Percentiles rank a stretch among this genome's conserved stretches.
These are phyloP conservation scores for Ophiocytium majus DNA, from an alignment of 352 stramenopile species.

Conservation along the genomic window DNA sequence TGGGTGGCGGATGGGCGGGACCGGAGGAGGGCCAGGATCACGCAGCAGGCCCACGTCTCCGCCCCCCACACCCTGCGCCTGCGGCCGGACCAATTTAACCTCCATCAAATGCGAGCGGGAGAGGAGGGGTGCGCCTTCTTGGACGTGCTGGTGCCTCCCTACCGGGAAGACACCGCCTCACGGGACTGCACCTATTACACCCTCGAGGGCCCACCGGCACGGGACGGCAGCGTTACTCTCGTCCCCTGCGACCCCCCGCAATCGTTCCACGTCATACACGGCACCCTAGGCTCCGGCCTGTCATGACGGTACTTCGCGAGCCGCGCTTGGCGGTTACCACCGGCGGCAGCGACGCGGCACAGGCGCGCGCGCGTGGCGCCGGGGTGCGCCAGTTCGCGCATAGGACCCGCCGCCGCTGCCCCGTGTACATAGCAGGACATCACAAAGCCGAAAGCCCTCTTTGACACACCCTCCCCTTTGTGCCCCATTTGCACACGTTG, in stretches of 20 bases:
- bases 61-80: conserved; percentile 38
- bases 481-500: no score
- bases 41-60: neutral
- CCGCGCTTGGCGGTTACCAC: no score
- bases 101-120: conserved; percentile 42
- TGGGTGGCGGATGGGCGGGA: conserved; percentile 18
- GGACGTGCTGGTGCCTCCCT: conserved; percentile 49
- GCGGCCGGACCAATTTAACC: conserved; percentile 32
- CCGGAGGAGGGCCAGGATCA: neutral
- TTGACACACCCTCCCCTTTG: no score
- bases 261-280: conserved; percentile 30
- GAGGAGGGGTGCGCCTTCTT: conserved; percentile 35
- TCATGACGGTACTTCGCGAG: no score
- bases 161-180: conserved; percentile 22
- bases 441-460: no score
- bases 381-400: no score
- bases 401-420: no score
- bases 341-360: no score
- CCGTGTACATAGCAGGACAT: no score
- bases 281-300: neutral
- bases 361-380: no score
- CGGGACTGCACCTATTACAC: conserved; percentile 55
- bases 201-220: neutral
- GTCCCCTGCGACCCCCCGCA: conserved; percentile 28
- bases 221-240: conserved; percentile 21